Evolutionary conservation across 345 rosid genomes (phyloP), one percentile per base, ranked within the genome.

Genomic region (Arabis hirsuta): DNA sequence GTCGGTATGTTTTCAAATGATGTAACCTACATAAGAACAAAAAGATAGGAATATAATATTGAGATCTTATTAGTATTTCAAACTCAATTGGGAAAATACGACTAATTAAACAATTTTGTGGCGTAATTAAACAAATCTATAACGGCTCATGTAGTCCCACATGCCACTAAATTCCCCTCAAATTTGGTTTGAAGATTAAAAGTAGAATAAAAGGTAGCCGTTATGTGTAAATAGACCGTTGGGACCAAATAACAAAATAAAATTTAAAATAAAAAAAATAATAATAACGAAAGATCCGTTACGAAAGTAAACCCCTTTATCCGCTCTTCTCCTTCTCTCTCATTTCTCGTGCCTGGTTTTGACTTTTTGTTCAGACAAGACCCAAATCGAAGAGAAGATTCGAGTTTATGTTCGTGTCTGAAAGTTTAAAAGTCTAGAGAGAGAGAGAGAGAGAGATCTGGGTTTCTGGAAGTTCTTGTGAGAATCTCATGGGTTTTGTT

Each of bases 261-360:
- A 19, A 27, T 1, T 32, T 5, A 34, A 7, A 34, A 5, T 29
- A 66, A 73, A 9, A 20, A 58, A 55, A 2, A 66, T 38, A 52
- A 68, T 44, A 52, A 43, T 19, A 55, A 69, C 59, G 73, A 76
- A 62, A 76, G 74, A 76, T 76, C 79, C 79, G 79, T 76, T 76
- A 76, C 65, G 46, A 48, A 69, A 75, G 12, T 5, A 55, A 69
- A 65, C 55, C 46, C 13, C 69, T 75, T 75, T 69, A 75, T 68
- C 64, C 69, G 69, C 69, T 68, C 74, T 68, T 7, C 38, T 22
- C 42, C 8, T 9, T 24, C 57, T 46, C 67, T 69, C 79, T 62
- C 74, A 75, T 12, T 65, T 19, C 77, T 13, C 77, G 72, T 73
- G 77, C 32, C 12, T 56, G 0, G 1, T 36, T 5, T 44, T 74